Conservation (phyloP, 2,329 filamentous ascomycete genomes). For the Neophaeococcomyces aloes region DNA sequence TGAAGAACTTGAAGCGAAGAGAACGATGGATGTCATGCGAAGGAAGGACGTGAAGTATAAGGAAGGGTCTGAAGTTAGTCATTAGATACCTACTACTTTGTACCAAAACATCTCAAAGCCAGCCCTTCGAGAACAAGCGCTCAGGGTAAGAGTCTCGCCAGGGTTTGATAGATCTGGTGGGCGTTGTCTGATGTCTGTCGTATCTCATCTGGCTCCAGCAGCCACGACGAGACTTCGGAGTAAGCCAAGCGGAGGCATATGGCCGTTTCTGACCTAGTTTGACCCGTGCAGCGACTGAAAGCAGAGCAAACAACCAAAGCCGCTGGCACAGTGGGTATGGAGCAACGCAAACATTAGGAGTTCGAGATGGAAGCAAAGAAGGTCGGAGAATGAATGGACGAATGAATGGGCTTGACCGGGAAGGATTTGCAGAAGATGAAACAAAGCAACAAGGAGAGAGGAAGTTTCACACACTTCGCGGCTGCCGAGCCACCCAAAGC, state of each 20-base stretch:
- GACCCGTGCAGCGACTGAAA: not conserved
- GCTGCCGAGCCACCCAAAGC: not conserved
- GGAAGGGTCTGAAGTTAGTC: not conserved
- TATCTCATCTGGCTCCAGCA: not conserved
- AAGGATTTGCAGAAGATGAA: conserved; percentile 14
- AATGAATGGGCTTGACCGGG: conserved; percentile 6
- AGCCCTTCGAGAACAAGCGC: not conserved
- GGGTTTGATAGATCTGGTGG: not conserved
- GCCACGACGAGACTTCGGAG: not conserved
- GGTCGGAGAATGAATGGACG: conserved; percentile 7
- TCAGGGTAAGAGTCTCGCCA: not conserved
- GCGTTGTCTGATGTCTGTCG: conserved; percentile 4
- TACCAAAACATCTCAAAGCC: not conserved
- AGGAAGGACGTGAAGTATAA: conserved; percentile 13
- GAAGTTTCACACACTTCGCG: not conserved
- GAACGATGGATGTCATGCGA: conserved; percentile 9
- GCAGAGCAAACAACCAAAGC: not conserved
- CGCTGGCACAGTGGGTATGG: conserved; percentile 2
- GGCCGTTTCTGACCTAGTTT: conserved; percentile 2
- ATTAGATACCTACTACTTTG: not conserved
- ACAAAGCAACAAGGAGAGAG: conserved; percentile 7
- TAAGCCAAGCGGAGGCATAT: not conserved
- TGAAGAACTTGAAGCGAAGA: conserved; percentile 10
- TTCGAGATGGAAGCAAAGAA: not conserved
- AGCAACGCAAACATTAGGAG: conserved; percentile 4